A percentile compares a stretch with the other conserved stretches of the same genome.
Conservation (phyloP, 192 early-diverging fungal genomes). For the Anaeromyces robustus region DNA sequence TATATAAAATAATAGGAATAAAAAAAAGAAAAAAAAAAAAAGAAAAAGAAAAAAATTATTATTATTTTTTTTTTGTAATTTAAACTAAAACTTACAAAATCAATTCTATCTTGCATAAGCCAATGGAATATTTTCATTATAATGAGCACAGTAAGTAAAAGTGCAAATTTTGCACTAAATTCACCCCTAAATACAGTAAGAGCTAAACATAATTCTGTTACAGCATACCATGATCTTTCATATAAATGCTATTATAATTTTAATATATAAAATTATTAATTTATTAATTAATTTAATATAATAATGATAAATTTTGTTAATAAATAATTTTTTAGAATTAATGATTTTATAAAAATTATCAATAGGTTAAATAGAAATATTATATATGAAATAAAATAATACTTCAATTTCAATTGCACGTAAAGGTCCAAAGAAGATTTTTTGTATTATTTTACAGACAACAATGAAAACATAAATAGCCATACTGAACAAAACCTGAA, state of each 20-base stretch:
- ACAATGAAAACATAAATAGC: constrained; percentile 63
- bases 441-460: constrained; percentile 56
- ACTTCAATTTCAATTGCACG: constrained; percentile 87
- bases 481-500: constrained; percentile 62
- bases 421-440: constrained; percentile 80
- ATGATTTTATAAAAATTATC: neutral
- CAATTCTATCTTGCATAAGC: constrained; percentile 80
- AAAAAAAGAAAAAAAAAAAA: neutral
- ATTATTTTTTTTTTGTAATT: too few relatives aligned
- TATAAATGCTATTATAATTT: constrained; percentile 69
- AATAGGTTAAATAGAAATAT: neutral
- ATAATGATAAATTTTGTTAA: neutral
- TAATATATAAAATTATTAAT: too few relatives aligned
- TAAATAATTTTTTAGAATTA: neutral
- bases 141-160: constrained; percentile 72
- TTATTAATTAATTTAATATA: too few relatives aligned
- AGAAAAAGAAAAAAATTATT: neutral
- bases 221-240: constrained; percentile 91
- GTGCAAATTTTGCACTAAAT: constrained; percentile 72
- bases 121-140: constrained; percentile 95
- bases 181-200: constrained; percentile 93
- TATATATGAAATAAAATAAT: constrained; percentile 1
- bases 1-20: too few relatives aligned
- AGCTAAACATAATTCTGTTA: constrained; percentile 90
- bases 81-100: constrained; percentile 37